Evolutionary conservation across 164 flowering plant genomes (phyloP), one percentile per base, ranked within the genome.

Genomic region (Umbellularia californica): DNA sequence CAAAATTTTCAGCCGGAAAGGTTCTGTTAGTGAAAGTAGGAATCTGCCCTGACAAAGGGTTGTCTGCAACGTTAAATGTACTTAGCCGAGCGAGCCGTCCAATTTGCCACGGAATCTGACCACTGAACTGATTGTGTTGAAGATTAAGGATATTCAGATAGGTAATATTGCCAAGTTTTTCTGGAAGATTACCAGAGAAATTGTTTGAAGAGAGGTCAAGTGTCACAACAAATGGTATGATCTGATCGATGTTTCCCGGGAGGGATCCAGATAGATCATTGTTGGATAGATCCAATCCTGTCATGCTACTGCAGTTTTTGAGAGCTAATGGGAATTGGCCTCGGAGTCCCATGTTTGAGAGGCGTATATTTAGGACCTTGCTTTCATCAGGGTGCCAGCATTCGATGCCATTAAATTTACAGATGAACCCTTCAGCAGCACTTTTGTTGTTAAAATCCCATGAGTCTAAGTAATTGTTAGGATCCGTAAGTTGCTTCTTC

Each of bases 341-440:
- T 76, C 78, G 80, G n/a, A 93, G 88, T 13, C 89, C 94, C 86
- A 87, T 78, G 74, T 79, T 83, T 0, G 88, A 62, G 41, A 93
- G 87, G 35, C 67, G 70, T 69, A 93, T 78, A 65, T 84, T 89
- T 52, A 93, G 65, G 24, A 93, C 93, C 79, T 62, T 86, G 76
- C 77, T 88, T 83, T 93, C 97, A 51, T 89, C 83, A 0, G 84
- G 84, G 74, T 93, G 95, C 97, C 97, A 93, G 71, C 97, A 93
- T 0, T 86, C 88, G 15, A 93, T 76, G 50, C 97, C 97, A 4
- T 20, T 51, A 76, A 90, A 93, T n/a, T 66, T 82, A 73, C 96
- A 93, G 78, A 93, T 93, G 74, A 77, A 84, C 0, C 95, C 95
- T 64, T 86, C 87, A 2, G 84, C 81, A 13, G 58, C 60, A 15